Evolutionary conservation across 768 basidiomycete genomes (phyloP).

Genomic region (Lactifluus piperatus): DNA sequence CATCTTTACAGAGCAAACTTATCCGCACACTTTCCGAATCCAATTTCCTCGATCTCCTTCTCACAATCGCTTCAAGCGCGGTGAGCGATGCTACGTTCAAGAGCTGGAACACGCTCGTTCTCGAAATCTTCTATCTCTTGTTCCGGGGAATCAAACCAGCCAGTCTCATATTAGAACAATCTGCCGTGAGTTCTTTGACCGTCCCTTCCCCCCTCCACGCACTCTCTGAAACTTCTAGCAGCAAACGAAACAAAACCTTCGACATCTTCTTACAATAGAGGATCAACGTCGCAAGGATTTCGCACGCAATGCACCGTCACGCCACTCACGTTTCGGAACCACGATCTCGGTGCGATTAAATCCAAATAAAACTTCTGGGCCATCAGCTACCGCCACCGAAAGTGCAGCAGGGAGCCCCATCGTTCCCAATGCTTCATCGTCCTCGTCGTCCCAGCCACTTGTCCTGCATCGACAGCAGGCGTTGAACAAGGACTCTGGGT

Average conservation of each 20-base stretch:
- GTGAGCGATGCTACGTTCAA: constrained; percentile 72
- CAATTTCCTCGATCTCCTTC: constrained; percentile 64
- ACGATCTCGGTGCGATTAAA: constrained; percentile 78
- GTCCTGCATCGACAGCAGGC: constrained; percentile 85
- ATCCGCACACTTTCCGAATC: constrained; percentile 63
- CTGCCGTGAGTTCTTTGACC: constrained; percentile 39
- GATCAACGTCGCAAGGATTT: constrained; percentile 50
- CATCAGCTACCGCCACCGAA: constrained; percentile 20
- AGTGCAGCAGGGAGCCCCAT: constrained; percentile 23
- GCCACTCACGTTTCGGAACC: constrained; percentile 96
- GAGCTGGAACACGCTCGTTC: constrained; percentile 78
- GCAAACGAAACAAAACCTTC: constrained; percentile 63
- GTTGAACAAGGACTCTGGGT: constrained; percentile 56
- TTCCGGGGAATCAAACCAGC: constrained; percentile 71
- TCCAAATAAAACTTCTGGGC: constrained; percentile 33
- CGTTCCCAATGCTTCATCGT: constrained; percentile 24
- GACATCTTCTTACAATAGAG: constrained; percentile 72
- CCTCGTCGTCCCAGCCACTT: constrained; percentile 42
- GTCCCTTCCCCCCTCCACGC: background rate
- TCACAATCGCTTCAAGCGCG: constrained; percentile 79
- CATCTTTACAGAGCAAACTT: constrained; percentile 69
- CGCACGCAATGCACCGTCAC: constrained; percentile 49
- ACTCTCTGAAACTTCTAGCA: constrained; percentile 23
- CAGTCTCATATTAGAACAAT: constrained; percentile 49
- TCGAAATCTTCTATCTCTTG: constrained; percentile 90